phyloP scores from a whole-genome alignment of 257 asterid genomes.

The Cordia subcordata region DNA sequence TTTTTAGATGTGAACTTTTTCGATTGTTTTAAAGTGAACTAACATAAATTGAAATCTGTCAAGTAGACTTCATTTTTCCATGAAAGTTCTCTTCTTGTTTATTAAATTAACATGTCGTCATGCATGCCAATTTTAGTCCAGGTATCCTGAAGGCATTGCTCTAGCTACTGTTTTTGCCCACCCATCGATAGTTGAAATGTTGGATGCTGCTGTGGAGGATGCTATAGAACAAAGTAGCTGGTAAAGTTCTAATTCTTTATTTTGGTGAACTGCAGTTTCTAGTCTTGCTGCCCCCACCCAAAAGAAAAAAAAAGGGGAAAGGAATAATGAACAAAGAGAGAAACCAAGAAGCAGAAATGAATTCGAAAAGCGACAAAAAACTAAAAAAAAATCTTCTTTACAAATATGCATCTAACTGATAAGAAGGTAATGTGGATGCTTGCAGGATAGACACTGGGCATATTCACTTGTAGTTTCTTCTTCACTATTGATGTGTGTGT shows the following conservation, averaged over 20 bases:
- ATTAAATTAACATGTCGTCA: constrained; percentile 19
- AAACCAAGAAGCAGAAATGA: background rate
- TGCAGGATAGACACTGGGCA: too few relatives aligned
- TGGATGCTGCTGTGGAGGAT: constrained; percentile 90
- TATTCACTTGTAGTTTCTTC: too few relatives aligned
- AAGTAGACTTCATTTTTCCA: too few relatives aligned
- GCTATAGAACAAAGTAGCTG: constrained; percentile 87
- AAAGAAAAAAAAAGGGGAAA: background rate
- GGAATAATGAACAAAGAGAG: too few relatives aligned
- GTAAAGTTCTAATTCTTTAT: constrained; percentile 39
- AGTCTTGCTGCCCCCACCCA: background rate
- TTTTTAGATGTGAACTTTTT: constrained; percentile 5
- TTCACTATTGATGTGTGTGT: too few relatives aligned
- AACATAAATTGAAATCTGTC: background rate
- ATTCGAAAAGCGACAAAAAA: too few relatives aligned
- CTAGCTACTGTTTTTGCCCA: constrained; percentile 70
- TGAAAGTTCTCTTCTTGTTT: background rate
- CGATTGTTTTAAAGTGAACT: constrained; percentile 3
- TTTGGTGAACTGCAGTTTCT: background rate
- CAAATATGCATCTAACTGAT: too few relatives aligned
- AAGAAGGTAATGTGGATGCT: too few relatives aligned
- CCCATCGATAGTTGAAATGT: constrained; percentile 76
- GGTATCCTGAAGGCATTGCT: constrained; percentile 90
- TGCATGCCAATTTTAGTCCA: constrained; percentile 53
- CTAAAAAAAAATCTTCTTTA: too few relatives aligned